Percentiles rank a stretch among this genome's conserved stretches.
phyloP scores from a whole-genome alignment of 208 protist genomes.

The Trypanosoma theileri region DNA sequence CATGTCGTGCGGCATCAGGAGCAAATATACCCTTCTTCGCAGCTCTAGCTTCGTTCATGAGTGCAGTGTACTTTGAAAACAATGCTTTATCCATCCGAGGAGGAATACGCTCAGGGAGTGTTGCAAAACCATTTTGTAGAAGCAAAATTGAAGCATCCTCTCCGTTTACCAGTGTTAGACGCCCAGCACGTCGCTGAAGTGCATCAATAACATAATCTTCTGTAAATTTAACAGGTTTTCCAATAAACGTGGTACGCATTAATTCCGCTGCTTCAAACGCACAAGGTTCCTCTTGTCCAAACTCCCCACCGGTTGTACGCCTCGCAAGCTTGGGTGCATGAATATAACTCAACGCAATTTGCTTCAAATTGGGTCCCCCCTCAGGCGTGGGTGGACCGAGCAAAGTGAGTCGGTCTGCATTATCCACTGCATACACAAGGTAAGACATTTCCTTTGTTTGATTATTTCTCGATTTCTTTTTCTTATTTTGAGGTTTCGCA shows the following conservation, averaged over 20 bases:
- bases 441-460: constrained; percentile 41
- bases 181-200: constrained; percentile 74
- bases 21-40: constrained; percentile 74
- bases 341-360: constrained; percentile 86
- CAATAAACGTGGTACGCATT: constrained; percentile 80
- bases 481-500: not conserved
- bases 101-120: constrained; percentile 54
- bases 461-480: not conserved
- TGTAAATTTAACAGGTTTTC: constrained; percentile 81
- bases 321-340: constrained; percentile 72
- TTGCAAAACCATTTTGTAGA: constrained; percentile 71
- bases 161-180: constrained; percentile 44
- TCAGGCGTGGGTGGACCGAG: constrained; percentile 50
- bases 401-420: constrained; percentile 82
- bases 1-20: constrained; percentile 50
- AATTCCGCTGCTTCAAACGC: constrained; percentile 86
- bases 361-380: constrained; percentile 61
- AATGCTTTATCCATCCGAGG: constrained; percentile 68
- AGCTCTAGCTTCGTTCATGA: constrained; percentile 50
- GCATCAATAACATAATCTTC: constrained; percentile 89
- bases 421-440: constrained; percentile 82
- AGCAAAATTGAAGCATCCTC: constrained; percentile 73
- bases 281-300: constrained; percentile 81
- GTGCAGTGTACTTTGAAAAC: constrained; percentile 53
- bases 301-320: constrained; percentile 55